Evolutionary conservation across 2,329 filamentous ascomycete species (phyloP), one percentile per base, ranked within the genome.

Genomic region (Hypomyces perniciosus): DNA sequence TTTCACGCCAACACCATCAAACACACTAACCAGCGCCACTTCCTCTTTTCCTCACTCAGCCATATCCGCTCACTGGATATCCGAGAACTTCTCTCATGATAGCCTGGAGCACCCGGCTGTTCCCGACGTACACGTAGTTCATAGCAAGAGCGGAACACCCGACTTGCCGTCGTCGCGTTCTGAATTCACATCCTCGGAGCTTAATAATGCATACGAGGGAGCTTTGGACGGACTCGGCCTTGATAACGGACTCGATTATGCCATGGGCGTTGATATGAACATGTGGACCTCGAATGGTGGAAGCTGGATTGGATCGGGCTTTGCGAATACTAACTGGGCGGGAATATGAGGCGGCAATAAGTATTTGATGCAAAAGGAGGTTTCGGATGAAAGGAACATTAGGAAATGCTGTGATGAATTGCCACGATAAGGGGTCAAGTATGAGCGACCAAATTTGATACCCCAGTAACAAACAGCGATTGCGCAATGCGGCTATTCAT

Each of bases 201-300:
- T 75, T n/a, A 76, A 76, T 44, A 77, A 75, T 37, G 73, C 74
- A 0, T 77, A 76, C 43, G 74, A 77, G 48, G 74, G 74, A 2
- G 72, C 73, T 0, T 66, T 75, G 48, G 74, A 76, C 43, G 71
- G 71, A 0, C 64, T 76, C 1, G 73, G 74, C 28, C 65, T 76
- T 26, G 74, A 74, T 20, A 67, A 71, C 29, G 73, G 72, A 13
- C 66, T 70, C 3, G 68, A 69, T 30, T 65, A 67, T 39, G 63
- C 70, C 1, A 74, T 76, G 56, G 72, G 72, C 2, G 65, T 71
- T 27, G 70, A 72, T 44, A 57, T 66, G 46, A 65, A 65, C 10
- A 51, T 69, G 28, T 70, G 67, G 67, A 65, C 65, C 39, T 61
- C 65, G 4, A 64, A 55, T 27, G 60, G 62, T 3, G 67, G 56